Evolutionary conservation across 73 alveolate species (phyloP).

Genomic region (Tetrahymena elliotti): DNA sequence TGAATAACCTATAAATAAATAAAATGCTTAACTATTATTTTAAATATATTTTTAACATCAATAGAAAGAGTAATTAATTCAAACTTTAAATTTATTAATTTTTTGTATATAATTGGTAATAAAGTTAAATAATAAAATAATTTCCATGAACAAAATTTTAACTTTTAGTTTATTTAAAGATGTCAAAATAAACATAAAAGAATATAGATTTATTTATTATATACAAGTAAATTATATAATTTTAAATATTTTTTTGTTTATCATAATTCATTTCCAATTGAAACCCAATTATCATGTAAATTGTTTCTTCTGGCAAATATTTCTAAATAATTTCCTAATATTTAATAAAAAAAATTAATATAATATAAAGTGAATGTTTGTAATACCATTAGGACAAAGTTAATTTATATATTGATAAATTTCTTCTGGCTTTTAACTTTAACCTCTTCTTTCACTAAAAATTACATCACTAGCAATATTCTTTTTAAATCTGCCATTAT

Average conservation of each 20-base stretch:
- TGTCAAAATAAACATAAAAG: background rate
- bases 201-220: background rate
- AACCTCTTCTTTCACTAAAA: conserved; percentile 64
- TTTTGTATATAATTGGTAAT: no score
- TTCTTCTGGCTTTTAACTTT: conserved; percentile 82
- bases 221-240: background rate
- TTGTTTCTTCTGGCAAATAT: conserved; percentile 85
- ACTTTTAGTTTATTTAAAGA: no score
- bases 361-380: no score
- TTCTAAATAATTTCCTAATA: conserved; percentile 56
- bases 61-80: no score
- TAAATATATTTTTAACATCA: no score
- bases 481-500: conserved; percentile 10
- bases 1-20: no score
- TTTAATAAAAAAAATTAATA: background rate
- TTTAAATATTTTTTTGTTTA: background rate
- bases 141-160: no score
- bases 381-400: conserved; percentile 63
- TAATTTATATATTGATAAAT: conserved; percentile 71
- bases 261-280: conserved; percentile 78
- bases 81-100: no score
- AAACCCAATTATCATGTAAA: conserved; percentile 76
- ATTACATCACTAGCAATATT: conserved; percentile 54
- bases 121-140: no score
- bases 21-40: no score